These are phyloP conservation scores for Posidonia australis DNA, from an alignment of 106 monocot genomes.

Conservation along the genomic window DNA sequence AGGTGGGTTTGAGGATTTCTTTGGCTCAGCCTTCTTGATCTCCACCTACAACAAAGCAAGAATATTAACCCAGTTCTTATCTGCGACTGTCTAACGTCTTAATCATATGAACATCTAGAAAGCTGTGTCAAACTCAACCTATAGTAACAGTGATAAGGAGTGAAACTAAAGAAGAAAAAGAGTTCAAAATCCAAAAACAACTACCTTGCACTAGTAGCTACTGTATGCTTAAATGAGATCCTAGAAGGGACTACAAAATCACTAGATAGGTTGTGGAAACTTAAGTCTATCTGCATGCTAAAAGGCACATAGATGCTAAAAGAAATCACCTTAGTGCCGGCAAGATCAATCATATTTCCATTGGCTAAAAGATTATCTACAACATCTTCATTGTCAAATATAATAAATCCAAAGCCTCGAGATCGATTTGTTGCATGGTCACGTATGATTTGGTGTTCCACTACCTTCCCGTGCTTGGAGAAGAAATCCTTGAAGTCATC, in stretches of 20 bases:
- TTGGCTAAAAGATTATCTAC: slow-evolving; percentile 79
- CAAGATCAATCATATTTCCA: slow-evolving; percentile 90
- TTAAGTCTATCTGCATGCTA: neutral
- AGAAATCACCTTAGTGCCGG: slow-evolving; percentile 68
- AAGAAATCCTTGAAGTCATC: slow-evolving; percentile 89
- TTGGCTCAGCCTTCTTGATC: slow-evolving; percentile 99
- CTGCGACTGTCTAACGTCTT: slow-evolving; percentile 5
- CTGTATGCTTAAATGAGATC: too few relatives aligned
- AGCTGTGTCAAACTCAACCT: neutral
- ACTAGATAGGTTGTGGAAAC: neutral
- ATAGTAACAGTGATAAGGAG: neutral
- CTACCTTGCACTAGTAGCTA: neutral
- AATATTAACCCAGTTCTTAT: slow-evolving; percentile 40
- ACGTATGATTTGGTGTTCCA: slow-evolving; percentile 80
- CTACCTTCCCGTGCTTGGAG: slow-evolving; percentile 59
- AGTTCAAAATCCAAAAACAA: neutral
- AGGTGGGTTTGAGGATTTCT: slow-evolving; percentile 62
- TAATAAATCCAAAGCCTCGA: slow-evolving; percentile 91
- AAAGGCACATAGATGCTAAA: neutral
- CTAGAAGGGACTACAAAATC: neutral
- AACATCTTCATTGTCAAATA: slow-evolving; percentile 66
- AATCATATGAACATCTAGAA: neutral
- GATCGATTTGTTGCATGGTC: slow-evolving; percentile 79
- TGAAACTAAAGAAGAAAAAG: neutral
- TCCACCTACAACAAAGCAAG: slow-evolving; percentile 93